A percentile compares a stretch with the other conserved stretches of the same genome.
These are phyloP conservation scores for Diplocarpon rosae DNA, from an alignment of 2,329 filamentous ascomycete genomes.

Conservation along the genomic window DNA sequence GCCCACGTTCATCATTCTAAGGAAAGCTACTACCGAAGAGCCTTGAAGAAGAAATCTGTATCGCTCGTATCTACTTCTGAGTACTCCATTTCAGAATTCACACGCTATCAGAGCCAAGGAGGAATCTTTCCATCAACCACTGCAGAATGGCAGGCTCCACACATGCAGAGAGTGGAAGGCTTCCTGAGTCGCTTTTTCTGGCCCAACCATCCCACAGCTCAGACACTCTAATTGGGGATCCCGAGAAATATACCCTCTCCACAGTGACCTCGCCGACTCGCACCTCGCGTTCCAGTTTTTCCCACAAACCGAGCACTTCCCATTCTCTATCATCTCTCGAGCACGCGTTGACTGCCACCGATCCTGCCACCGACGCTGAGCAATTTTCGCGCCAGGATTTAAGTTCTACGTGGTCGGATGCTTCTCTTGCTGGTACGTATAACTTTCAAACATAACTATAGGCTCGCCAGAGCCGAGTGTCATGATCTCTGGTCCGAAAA, in stretches of 20 bases:
- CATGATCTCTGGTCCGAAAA: too few relatives aligned
- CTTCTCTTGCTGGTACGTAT: slow-evolving; percentile 30
- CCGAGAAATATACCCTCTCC: slow-evolving; percentile 15
- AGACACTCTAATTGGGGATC: slow-evolving; percentile 3
- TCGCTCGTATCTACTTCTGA: too few relatives aligned
- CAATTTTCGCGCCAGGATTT: slow-evolving; percentile 27
- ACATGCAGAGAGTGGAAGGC: slow-evolving; percentile 14
- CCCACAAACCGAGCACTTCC: slow-evolving; percentile 17
- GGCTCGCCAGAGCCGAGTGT: too few relatives aligned
- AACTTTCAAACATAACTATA: too few relatives aligned
- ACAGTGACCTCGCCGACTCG: slow-evolving; percentile 7
- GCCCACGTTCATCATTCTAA: too few relatives aligned
- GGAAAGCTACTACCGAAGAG: too few relatives aligned
- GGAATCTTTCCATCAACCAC: too few relatives aligned
- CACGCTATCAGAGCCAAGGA: too few relatives aligned
- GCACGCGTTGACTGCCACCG: slow-evolving; percentile 28
- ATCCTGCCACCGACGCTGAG: slow-evolving; percentile 32
- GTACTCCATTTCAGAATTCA: too few relatives aligned
- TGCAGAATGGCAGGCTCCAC: slow-evolving; percentile 11
- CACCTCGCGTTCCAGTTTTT: slow-evolving; percentile 14
- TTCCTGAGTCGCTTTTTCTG: slow-evolving; percentile 2
- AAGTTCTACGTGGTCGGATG: slow-evolving; percentile 31
- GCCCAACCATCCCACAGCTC: not conserved
- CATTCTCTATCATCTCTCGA: slow-evolving; percentile 30
- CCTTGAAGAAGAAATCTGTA: too few relatives aligned